A percentile compares a stretch with the other conserved stretches of the same genome.
These are phyloP conservation scores for Rhizomucor pusillus DNA, from an alignment of 371 early-diverging fungal genomes.

Conservation along the genomic window DNA sequence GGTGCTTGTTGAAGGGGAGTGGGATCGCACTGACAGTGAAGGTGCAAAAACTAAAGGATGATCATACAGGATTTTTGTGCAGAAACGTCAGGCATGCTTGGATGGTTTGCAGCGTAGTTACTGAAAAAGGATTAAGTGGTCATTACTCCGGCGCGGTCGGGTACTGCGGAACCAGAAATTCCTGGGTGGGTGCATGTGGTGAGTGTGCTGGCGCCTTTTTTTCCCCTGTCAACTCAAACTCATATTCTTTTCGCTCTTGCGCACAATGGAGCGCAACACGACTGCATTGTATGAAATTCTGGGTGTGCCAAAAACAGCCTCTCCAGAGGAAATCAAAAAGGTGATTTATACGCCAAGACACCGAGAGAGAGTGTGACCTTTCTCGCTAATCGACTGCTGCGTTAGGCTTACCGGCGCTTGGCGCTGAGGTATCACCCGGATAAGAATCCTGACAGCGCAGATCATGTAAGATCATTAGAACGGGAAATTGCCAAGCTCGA, in stretches of 20 bases:
- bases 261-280: slow-evolving; percentile 43
- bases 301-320: slow-evolving; percentile 57
- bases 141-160: no score
- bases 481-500: neutral
- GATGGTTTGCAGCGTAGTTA: no score
- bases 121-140: no score
- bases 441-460: slow-evolving; percentile 57
- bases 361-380: no score
- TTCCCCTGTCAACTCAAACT: slow-evolving; percentile 1
- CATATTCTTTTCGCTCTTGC: slow-evolving; percentile 7
- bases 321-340: slow-evolving; percentile 66
- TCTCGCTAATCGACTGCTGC: neutral
- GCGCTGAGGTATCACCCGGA: slow-evolving; percentile 84
- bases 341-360: slow-evolving; percentile 15
- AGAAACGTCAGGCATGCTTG: no score
- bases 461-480: slow-evolving; percentile 33
- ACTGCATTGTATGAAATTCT: slow-evolving; percentile 56
- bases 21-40: no score
- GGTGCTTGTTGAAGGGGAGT: no score
- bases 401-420: slow-evolving; percentile 45
- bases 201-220: neutral
- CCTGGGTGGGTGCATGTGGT: no score
- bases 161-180: no score
- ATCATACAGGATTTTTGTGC: no score
- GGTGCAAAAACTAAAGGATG: no score